Evolutionary conservation across 371 early-diverging fungal genomes (phyloP).

Genomic region (Chytridium lagenaria): DNA sequence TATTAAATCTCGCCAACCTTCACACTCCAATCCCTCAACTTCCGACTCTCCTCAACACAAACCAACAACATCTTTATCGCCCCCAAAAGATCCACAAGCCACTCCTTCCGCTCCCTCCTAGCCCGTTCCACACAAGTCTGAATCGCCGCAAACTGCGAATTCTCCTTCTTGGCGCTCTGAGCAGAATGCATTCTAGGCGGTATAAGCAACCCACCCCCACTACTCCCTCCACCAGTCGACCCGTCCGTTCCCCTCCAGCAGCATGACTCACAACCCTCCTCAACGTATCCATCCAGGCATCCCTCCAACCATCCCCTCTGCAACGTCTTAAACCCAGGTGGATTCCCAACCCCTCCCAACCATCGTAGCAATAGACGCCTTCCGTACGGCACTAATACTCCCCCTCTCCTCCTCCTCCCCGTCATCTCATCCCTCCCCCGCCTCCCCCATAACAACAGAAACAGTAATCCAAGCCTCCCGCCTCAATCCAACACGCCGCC

Average conservation of each 20-base stretch:
- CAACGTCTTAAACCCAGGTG: slow-evolving; percentile 12
- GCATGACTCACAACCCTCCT: not conserved
- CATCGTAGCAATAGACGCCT: slow-evolving; percentile 12
- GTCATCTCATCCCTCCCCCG: not conserved
- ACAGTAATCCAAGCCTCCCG: slow-evolving; percentile 22
- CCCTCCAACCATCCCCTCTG: slow-evolving; percentile 3
- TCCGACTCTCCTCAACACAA: not conserved
- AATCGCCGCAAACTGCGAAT: not conserved
- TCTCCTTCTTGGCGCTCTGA: not conserved
- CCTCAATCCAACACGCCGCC: slow-evolving; percentile 32
- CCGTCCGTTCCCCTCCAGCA: not conserved
- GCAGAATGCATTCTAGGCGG: slow-evolving; percentile 20
- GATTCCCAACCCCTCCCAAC: slow-evolving; percentile 1
- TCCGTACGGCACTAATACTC: not conserved
- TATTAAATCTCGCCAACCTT: slow-evolving; percentile 25
- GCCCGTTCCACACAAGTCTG: not conserved
- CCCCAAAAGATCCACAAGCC: slow-evolving; percentile 25
- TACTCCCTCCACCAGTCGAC: not conserved
- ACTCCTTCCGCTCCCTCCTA: slow-evolving; percentile 1
- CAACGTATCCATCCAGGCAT: slow-evolving; percentile 3
- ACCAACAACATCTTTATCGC: slow-evolving; percentile 1
- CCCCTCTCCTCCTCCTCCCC: not conserved
- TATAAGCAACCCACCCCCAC: not conserved
- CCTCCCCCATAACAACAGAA: slow-evolving; percentile 11
- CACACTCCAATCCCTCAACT: slow-evolving; percentile 13